phyloP scores from a whole-genome alignment of 805 yeast species.

The Cyberlindnera maritima region DNA sequence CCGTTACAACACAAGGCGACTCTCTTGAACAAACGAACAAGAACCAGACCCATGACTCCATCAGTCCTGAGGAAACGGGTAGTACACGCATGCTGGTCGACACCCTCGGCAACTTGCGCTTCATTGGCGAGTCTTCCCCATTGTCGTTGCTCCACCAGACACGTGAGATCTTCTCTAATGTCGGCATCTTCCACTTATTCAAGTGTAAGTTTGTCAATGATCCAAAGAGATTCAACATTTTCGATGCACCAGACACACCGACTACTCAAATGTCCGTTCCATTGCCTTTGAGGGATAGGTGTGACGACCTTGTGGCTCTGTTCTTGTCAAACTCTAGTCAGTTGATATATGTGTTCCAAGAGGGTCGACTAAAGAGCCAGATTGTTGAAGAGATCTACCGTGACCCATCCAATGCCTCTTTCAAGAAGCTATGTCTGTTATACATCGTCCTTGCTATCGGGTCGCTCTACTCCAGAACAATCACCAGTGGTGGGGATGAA shows the following conservation, averaged over 20 bases:
- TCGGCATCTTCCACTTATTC: background rate
- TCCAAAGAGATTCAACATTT: slow-evolving; percentile 2
- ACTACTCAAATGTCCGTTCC: background rate
- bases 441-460: slow-evolving; percentile 37
- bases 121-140: slow-evolving; percentile 6
- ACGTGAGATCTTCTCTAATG: background rate
- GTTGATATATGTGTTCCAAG: slow-evolving; percentile 1
- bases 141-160: slow-evolving; percentile 2
- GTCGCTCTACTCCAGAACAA: slow-evolving; percentile 33
- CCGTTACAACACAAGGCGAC: too few relatives aligned
- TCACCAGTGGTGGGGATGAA: slow-evolving; percentile 18
- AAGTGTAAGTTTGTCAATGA: slow-evolving; percentile 3
- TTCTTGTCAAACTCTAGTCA: background rate
- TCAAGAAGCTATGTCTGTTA: slow-evolving; percentile 1
- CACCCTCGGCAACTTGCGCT: slow-evolving; percentile 2
- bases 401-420: background rate
- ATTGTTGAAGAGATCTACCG: slow-evolving; percentile 3
- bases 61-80: slow-evolving; percentile 4
- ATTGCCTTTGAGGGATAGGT: background rate
- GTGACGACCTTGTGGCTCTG: background rate
- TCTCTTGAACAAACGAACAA: too few relatives aligned
- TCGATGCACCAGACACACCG: slow-evolving; percentile 3
- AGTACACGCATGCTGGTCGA: slow-evolving; percentile 3
- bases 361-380: slow-evolving; percentile 4
- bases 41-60: background rate